Base-by-base conservation (phyloP, 2,329 filamentous ascomycete genomes). In the Phialophora tarda region DNA sequence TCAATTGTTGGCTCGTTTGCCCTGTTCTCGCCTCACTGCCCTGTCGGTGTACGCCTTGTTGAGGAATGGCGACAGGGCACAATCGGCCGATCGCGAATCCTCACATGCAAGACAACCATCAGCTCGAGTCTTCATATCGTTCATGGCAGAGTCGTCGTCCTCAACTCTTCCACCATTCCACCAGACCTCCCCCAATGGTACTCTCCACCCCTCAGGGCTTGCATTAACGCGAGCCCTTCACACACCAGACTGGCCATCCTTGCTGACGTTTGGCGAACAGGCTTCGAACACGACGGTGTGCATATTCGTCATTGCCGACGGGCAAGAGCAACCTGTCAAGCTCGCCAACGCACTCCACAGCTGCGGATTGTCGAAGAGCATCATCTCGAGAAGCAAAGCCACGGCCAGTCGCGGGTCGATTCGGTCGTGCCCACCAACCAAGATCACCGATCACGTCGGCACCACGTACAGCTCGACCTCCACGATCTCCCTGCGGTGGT, bases 271-370 rank as follows among this genome's bases (percentile, higher is more conserved):
- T 11, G 2, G 47, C 23, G 10, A 17, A 10, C 38, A 50, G 24
- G 54, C 47, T 26, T 48, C 24, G 38, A 62, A 59, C 38, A 41
- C 54, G 44, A 53, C 21, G 51, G 59, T 41, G 28, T 61, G 59
- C 24, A 69, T 71, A 34, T 57, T 58, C 23, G 69, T 71, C 48
- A 65, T 71, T 48, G 66, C 69, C 4, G 69, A 71, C 44, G 69
- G 62, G 48, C 69, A 69, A 38, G 66, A 67, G 41, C 62, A 67
- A 30, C 44, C 63, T 6, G 59, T 71, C 60, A 63, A 61, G 44
- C 64, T 71, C 14, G 10, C 62, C 30, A 63, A 65, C 21, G 66
- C 69, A 3, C 17, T 69, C 8, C 62, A 57, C 32, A 66, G 67
- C 24, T 50, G 48, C 34, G 34, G 30, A 3, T 48, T 64, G 38